These are phyloP conservation scores for Obelidium mucronatum DNA, from an alignment of 192 early-diverging fungal species.

Conservation along the genomic window DNA sequence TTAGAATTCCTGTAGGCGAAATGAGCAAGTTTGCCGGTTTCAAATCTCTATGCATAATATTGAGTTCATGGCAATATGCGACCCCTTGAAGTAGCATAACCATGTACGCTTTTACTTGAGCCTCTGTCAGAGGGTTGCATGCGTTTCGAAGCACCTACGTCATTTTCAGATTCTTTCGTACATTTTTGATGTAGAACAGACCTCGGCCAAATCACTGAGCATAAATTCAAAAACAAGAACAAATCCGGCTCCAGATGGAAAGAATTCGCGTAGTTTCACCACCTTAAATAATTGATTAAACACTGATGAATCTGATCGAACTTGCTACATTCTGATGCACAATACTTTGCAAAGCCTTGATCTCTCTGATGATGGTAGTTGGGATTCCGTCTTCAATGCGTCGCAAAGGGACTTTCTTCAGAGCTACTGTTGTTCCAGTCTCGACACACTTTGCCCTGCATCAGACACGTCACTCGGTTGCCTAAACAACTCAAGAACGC, in stretches of 20 bases:
- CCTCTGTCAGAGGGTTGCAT: slow-evolving; percentile 52
- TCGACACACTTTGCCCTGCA: slow-evolving; percentile 61
- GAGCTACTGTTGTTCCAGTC: slow-evolving; percentile 58
- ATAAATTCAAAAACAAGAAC: slow-evolving; percentile 64
- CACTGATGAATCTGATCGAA: neutral
- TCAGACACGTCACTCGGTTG: slow-evolving; percentile 30
- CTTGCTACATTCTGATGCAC: slow-evolving; percentile 57
- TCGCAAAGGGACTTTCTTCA: slow-evolving; percentile 62
- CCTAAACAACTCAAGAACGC: neutral
- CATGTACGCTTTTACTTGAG: slow-evolving; percentile 67
- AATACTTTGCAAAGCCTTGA: slow-evolving; percentile 63
- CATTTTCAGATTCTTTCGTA: too few relatives aligned
- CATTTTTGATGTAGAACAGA: too few relatives aligned
- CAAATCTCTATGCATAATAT: slow-evolving; percentile 64
- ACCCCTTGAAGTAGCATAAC: slow-evolving; percentile 66
- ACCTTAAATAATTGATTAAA: slow-evolving; percentile 36
- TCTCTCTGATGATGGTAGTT: slow-evolving; percentile 62
- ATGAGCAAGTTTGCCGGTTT: slow-evolving; percentile 66
- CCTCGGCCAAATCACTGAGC: slow-evolving; percentile 57
- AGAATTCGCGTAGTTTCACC: slow-evolving; percentile 58
- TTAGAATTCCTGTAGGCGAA: slow-evolving; percentile 58
- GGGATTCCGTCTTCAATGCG: slow-evolving; percentile 62
- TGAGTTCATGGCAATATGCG: slow-evolving; percentile 63
- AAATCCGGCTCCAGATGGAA: slow-evolving; percentile 55
- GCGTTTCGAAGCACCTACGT: slow-evolving; percentile 53